Evolutionary conservation across 2,329 filamentous ascomycete species (phyloP).

Genomic region (Dothideomycetes sp.): DNA sequence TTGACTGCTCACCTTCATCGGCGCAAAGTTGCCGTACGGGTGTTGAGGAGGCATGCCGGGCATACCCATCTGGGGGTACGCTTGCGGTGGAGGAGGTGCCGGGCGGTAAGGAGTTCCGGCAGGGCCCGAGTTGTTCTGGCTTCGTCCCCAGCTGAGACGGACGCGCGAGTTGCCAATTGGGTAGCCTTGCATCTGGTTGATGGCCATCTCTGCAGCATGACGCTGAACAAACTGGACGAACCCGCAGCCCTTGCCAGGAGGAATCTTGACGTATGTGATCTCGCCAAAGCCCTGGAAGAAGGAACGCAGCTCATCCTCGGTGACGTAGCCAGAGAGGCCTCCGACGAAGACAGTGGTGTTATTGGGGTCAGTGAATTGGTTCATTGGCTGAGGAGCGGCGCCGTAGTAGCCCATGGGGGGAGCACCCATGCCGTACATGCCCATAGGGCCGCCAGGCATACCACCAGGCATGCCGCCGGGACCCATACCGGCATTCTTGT

Average conservation of each 20-base stretch:
- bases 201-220: constrained; percentile 98
- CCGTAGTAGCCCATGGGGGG: constrained; percentile 59
- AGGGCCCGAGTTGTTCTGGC: constrained; percentile 95
- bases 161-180: constrained; percentile 98
- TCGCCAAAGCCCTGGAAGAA: constrained; percentile 99
- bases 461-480: constrained; percentile 43
- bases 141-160: constrained; percentile 92
- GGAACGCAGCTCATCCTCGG: constrained; percentile 96
- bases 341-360: constrained; percentile 99
- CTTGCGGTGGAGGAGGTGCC: constrained; percentile 62
- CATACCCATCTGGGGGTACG: constrained; percentile 57
- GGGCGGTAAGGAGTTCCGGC: constrained; percentile 95
- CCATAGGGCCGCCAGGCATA: constrained; percentile 35
- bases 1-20: constrained; percentile 48
- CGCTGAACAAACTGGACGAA: constrained; percentile 99
- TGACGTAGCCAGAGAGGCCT: constrained; percentile 93
- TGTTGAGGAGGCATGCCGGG: constrained; percentile 54
- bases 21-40: constrained; percentile 54
- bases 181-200: constrained; percentile 99
- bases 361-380: constrained; percentile 99
- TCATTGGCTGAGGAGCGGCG: constrained; percentile 68
- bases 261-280: constrained; percentile 99
- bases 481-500: constrained; percentile 49
- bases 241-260: constrained; percentile 95
- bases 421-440: constrained; percentile 61